These are phyloP conservation scores for Oryza brachyantha DNA, from an alignment of 176 grass and related monocot genomes.

Conservation along the genomic window DNA sequence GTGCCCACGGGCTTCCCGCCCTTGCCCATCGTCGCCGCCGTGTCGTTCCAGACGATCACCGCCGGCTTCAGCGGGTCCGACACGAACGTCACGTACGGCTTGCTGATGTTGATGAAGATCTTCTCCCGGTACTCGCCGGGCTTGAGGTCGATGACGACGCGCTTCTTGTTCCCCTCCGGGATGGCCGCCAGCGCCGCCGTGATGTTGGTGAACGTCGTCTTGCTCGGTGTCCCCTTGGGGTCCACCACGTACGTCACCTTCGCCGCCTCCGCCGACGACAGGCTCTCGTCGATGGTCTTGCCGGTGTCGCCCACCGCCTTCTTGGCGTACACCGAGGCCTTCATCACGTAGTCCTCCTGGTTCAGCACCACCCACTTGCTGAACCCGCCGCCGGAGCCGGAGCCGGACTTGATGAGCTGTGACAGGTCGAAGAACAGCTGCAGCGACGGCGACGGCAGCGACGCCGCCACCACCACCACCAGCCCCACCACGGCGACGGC, in stretches of 20 bases:
- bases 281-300: slow-evolving; percentile 30
- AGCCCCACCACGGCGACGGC: neutral
- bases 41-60: slow-evolving; percentile 33
- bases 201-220: slow-evolving; percentile 27
- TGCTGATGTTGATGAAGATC: slow-evolving; percentile 34
- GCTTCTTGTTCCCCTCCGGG: slow-evolving; percentile 19
- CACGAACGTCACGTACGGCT: slow-evolving; percentile 37
- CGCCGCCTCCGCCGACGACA: slow-evolving; percentile 16
- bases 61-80: slow-evolving; percentile 3
- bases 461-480: neutral
- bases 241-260: slow-evolving; percentile 26
- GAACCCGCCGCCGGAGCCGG: neutral
- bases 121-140: slow-evolving; percentile 54
- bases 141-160: slow-evolving; percentile 39
- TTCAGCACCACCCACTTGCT: slow-evolving; percentile 16
- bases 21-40: slow-evolving; percentile 24
- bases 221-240: neutral
- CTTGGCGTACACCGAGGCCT: slow-evolving; percentile 15
- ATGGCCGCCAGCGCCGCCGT: slow-evolving; percentile 27
- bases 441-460: neutral
- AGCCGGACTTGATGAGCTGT: neutral
- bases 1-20: slow-evolving; percentile 46
- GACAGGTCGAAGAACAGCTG: neutral
- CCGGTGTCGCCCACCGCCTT: neutral
- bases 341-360: slow-evolving; percentile 10